Conservation (phyloP, 352 stramenopile species). For the Pythium folliculosum region DNA sequence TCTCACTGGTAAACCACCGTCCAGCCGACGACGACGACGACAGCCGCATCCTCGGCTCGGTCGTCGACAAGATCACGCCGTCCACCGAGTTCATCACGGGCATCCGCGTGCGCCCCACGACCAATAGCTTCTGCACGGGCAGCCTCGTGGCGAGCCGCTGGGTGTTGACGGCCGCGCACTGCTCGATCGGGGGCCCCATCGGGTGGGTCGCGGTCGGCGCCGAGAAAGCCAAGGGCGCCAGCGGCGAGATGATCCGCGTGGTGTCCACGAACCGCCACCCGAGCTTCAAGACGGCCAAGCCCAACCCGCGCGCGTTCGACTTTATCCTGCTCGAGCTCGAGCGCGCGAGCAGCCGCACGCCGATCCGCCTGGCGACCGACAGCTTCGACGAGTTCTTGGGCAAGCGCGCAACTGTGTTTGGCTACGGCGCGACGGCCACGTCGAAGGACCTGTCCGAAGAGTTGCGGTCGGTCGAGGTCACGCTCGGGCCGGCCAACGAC, state of each 20-base stretch:
- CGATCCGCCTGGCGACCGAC: constrained; percentile 1
- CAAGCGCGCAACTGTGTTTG: not conserved
- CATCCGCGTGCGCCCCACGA: not conserved
- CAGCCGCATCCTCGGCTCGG: not conserved
- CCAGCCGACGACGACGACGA: not conserved
- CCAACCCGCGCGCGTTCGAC: not conserved
- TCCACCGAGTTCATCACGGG: not conserved
- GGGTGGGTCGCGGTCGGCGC: not conserved
- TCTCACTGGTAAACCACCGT: not conserved
- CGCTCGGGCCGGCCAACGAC: not conserved
- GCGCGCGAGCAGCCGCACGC: not conserved
- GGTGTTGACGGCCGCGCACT: not conserved
- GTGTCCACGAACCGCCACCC: not conserved
- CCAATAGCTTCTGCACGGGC: not conserved
- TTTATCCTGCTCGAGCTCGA: not conserved
- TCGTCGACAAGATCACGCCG: not conserved
- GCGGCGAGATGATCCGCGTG: constrained; percentile 1
- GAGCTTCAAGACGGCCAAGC: not conserved
- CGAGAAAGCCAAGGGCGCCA: not conserved
- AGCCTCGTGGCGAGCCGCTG: not conserved
- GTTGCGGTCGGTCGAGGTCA: not conserved
- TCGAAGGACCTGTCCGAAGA: not conserved
- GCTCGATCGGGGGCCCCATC: not conserved
- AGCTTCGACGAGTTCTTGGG: not conserved
- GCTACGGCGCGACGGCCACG: not conserved